A percentile compares a stretch with the other conserved stretches of the same genome.
Conservation (phyloP, 768 basidiomycete genomes). For the Albatrellus ellisii region DNA sequence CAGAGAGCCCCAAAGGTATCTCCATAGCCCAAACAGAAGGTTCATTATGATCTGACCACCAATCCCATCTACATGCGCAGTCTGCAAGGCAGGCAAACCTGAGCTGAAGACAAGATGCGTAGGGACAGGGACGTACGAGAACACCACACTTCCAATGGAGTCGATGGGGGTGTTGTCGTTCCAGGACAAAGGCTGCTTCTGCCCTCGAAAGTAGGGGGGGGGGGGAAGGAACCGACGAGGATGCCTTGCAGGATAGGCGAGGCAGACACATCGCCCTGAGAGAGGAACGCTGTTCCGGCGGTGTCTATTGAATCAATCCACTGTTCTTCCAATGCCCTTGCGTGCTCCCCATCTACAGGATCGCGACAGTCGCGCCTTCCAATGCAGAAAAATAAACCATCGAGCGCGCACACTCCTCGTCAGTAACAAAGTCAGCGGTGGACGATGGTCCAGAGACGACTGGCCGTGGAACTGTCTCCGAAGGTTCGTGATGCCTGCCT, state of each 20-base stretch:
- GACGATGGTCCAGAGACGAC: conserved; percentile 58
- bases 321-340: conserved; percentile 84
- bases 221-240: conserved; percentile 87
- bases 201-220: conserved; percentile 66
- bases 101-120: too few relatives aligned
- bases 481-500: conserved; percentile 82
- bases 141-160: conserved; percentile 48
- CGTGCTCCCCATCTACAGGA: conserved; percentile 77
- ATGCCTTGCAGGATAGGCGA: conserved; percentile 71
- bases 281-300: conserved; percentile 42
- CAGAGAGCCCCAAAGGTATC: conserved; percentile 46
- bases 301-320: conserved; percentile 83
- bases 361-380: not conserved
- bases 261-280: conserved; percentile 39
- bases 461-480: conserved; percentile 83
- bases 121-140: conserved; percentile 42
- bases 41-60: conserved; percentile 77
- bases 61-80: conserved; percentile 72
- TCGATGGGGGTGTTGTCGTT: conserved; percentile 53
- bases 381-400: not conserved
- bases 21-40: conserved; percentile 72
- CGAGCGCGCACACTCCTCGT: conserved; percentile 53
- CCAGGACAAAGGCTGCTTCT: conserved; percentile 71
- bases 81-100: too few relatives aligned
- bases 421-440: conserved; percentile 45